phyloP scores from a whole-genome alignment of 257 asterid species.

The Capsicum chinense region DNA sequence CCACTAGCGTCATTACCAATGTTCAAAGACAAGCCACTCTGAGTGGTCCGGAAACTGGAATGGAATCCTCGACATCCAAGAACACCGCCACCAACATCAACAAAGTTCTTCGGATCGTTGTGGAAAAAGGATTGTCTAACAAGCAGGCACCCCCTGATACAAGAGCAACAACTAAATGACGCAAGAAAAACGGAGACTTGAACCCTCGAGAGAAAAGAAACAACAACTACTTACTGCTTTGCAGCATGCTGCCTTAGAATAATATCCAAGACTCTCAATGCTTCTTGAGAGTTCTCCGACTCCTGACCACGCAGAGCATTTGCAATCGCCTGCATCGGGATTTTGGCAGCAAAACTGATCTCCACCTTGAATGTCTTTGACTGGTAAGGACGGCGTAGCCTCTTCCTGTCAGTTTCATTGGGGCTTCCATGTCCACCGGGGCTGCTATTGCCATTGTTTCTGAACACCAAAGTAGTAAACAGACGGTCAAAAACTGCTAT shows the following conservation, averaged over 20 bases:
- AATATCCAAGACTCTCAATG: conserved; percentile 83
- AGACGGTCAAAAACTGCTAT: background rate
- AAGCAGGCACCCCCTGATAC: conserved; percentile 80
- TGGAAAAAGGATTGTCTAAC: conserved; percentile 88
- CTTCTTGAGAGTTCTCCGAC: conserved; percentile 80
- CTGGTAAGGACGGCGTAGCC: conserved; percentile 67
- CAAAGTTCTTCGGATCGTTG: conserved; percentile 66
- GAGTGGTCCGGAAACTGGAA: conserved; percentile 83
- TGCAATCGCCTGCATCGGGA: conserved; percentile 84
- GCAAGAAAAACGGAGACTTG: background rate
- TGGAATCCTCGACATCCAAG: conserved; percentile 92
- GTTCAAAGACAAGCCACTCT: conserved; percentile 83
- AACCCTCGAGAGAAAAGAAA: background rate
- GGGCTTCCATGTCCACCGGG: conserved; percentile 65
- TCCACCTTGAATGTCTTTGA: conserved; percentile 86
- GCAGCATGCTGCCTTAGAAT: conserved; percentile 96
- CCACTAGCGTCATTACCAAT: conserved; percentile 52
- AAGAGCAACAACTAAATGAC: background rate
- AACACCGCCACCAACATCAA: conserved; percentile 89
- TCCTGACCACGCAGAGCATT: conserved; percentile 90
- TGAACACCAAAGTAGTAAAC: conserved; percentile 32
- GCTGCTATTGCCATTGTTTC: conserved; percentile 75
- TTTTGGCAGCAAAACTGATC: conserved; percentile 80
- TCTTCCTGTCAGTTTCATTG: conserved; percentile 63
- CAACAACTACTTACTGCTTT: conserved; percentile 64